phyloP scores from a whole-genome alignment of 2,329 filamentous ascomycete species.

The Botryotinia narcissicola region DNA sequence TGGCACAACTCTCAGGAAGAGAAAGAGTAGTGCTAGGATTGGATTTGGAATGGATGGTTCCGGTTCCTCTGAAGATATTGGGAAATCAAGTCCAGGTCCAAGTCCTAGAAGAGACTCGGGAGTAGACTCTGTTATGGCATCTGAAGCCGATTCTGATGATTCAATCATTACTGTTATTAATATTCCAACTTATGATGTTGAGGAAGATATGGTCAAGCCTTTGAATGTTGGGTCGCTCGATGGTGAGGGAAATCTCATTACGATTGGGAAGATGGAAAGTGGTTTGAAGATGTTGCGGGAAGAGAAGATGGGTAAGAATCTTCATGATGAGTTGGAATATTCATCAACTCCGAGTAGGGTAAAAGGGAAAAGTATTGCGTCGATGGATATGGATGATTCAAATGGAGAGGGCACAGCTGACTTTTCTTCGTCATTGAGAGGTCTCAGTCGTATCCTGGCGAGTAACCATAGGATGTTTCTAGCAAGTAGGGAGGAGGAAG shows the following conservation, averaged over 20 bases:
- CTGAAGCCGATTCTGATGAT: neutral
- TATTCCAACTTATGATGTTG: neutral
- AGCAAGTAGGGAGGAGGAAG: neutral
- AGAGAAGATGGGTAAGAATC: neutral
- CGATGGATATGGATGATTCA: neutral
- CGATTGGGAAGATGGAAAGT: neutral
- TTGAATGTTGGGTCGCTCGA: neutral
- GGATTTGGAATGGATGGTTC: neutral
- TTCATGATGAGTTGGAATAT: neutral
- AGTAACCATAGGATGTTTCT: neutral
- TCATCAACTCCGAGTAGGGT: neutral
- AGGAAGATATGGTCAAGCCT: neutral
- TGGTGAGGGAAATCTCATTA: neutral
- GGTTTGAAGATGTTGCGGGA: neutral
- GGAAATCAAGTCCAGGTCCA: neutral
- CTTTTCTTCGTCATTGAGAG: neutral
- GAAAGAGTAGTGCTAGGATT: conserved; percentile 2
- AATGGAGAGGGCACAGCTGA: neutral
- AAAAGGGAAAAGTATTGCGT: neutral
- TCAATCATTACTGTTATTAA: neutral
- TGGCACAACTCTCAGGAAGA: neutral
- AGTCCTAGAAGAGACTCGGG: neutral
- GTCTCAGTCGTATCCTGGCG: neutral
- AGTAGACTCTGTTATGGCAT: neutral
- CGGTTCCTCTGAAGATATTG: neutral